Conservation (phyloP, 2,329 filamentous ascomycete species). For the Trichoderma simmonsii region DNA sequence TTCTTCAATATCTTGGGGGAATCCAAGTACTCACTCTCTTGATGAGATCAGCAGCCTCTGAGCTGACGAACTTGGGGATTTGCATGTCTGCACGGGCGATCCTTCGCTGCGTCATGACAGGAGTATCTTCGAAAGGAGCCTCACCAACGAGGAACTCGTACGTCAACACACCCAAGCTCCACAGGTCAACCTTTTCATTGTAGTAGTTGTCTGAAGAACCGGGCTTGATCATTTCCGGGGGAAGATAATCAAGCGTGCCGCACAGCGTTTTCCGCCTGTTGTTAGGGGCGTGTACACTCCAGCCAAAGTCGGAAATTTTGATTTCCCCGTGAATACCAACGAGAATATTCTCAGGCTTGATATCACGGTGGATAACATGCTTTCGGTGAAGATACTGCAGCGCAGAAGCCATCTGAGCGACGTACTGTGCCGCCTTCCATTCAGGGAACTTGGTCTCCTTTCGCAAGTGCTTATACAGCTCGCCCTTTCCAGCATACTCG, state of each 20-base stretch:
- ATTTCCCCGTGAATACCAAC: constrained; percentile 91
- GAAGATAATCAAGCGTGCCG: constrained; percentile 94
- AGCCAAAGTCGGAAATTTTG: constrained; percentile 97
- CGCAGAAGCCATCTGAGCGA: constrained; percentile 63
- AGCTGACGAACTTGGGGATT: constrained; percentile 83
- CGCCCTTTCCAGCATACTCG: constrained; percentile 63
- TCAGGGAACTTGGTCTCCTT: constrained; percentile 65
- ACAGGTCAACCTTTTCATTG: constrained; percentile 92
- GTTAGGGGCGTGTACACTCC: constrained; percentile 96
- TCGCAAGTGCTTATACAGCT: constrained; percentile 68
- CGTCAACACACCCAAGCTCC: constrained; percentile 90
- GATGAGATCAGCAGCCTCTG: constrained; percentile 88
- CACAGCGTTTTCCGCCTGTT: constrained; percentile 93
- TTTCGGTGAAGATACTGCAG: constrained; percentile 32
- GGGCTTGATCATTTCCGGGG: constrained; percentile 92
- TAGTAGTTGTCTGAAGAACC: constrained; percentile 83
- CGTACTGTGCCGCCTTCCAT: constrained; percentile 66
- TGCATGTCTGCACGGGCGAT: constrained; percentile 91
- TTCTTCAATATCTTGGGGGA: background rate
- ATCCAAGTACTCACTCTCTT: constrained; percentile 65
- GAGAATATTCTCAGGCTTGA: constrained; percentile 73
- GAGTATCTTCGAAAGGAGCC: constrained; percentile 94
- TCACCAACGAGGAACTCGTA: constrained; percentile 97
- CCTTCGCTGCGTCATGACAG: constrained; percentile 87
- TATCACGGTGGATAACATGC: constrained; percentile 34